These are phyloP conservation scores for carrot (Daucus carota) DNA, from an alignment of 129 eudicot species.

Conservation along the genomic window DNA sequence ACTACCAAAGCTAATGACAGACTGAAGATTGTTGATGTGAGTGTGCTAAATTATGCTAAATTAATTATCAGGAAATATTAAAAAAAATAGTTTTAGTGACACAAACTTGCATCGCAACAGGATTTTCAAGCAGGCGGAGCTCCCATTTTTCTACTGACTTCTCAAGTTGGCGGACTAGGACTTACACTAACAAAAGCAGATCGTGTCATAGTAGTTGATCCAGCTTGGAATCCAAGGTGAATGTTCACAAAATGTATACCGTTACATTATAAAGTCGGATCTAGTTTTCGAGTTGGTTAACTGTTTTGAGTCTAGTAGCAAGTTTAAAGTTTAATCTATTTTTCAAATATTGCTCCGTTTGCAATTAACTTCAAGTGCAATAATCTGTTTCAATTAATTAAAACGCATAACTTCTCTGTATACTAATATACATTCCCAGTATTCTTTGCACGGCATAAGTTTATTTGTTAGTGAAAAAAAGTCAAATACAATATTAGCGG, in stretches of 20 bases:
- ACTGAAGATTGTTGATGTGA: constrained; percentile 65
- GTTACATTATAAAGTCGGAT: neutral
- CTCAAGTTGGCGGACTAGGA: constrained; percentile 98
- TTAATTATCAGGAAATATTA: too few relatives aligned
- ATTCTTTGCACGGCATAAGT: neutral
- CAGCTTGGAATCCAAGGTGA: constrained; percentile 99
- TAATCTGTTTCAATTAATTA: too few relatives aligned
- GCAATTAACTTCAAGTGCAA: neutral
- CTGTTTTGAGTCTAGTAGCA: neutral
- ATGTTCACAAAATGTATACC: neutral
- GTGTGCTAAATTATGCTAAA: constrained; percentile 15
- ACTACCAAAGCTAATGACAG: constrained; percentile 84
- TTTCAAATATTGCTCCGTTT: neutral
- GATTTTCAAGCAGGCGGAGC: constrained; percentile 95
- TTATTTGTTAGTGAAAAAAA: neutral
- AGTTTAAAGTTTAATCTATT: neutral
- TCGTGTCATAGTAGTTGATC: constrained; percentile 96
- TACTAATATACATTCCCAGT: neutral
- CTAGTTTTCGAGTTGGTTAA: neutral
- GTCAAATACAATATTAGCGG: neutral
- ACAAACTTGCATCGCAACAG: constrained; percentile 28
- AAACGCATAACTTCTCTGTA: neutral
- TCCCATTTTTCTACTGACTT: constrained; percentile 82
- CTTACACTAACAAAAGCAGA: constrained; percentile 94
- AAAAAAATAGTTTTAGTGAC: neutral